A percentile compares a stretch with the other conserved stretches of the same genome.
Conservation (phyloP, 345 rosid species). For the Camelina sativa region DNA sequence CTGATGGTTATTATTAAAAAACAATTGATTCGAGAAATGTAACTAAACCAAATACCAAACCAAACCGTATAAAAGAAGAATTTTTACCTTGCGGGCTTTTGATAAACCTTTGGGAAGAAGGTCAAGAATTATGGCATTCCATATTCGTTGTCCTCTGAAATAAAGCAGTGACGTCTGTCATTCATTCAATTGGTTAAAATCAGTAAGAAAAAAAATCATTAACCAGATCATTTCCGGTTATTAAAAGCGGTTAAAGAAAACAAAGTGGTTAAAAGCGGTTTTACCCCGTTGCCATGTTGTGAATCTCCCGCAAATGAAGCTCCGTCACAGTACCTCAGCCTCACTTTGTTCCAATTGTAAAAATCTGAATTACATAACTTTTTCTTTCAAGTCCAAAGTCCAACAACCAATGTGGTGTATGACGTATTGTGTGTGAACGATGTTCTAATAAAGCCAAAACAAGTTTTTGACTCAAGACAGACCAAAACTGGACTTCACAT, state of each 20-base stretch:
- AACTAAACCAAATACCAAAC: slow-evolving; percentile 16
- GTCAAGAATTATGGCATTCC: slow-evolving; percentile 84
- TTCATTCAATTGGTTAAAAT: slow-evolving; percentile 7
- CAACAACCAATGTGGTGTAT: neutral
- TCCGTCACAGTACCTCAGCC: slow-evolving; percentile 95
- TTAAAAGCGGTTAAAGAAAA: slow-evolving; percentile 9
- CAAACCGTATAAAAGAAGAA: neutral
- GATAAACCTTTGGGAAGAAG: slow-evolving; percentile 86
- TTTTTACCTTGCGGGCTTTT: slow-evolving; percentile 66
- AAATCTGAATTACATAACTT: slow-evolving; percentile 60
- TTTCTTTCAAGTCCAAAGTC: neutral
- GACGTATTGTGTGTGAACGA: neutral
- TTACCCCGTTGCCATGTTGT: slow-evolving; percentile 70
- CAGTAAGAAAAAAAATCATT: neutral
- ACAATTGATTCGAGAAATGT: neutral
- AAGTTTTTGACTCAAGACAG: neutral
- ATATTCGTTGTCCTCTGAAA: slow-evolving; percentile 91
- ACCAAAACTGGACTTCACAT: slow-evolving; percentile 39
- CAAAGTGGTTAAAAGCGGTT: neutral
- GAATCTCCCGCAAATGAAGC: slow-evolving; percentile 89
- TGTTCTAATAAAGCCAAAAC: slow-evolving; percentile 24
- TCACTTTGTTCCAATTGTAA: slow-evolving; percentile 97
- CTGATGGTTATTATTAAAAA: neutral
- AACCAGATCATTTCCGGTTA: slow-evolving; percentile 13
- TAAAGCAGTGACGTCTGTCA: slow-evolving; percentile 81